Percentiles rank a stretch among this genome's conserved stretches.
phyloP scores from a whole-genome alignment of 805 yeast species.

The Tanozyma kutaoensis region DNA sequence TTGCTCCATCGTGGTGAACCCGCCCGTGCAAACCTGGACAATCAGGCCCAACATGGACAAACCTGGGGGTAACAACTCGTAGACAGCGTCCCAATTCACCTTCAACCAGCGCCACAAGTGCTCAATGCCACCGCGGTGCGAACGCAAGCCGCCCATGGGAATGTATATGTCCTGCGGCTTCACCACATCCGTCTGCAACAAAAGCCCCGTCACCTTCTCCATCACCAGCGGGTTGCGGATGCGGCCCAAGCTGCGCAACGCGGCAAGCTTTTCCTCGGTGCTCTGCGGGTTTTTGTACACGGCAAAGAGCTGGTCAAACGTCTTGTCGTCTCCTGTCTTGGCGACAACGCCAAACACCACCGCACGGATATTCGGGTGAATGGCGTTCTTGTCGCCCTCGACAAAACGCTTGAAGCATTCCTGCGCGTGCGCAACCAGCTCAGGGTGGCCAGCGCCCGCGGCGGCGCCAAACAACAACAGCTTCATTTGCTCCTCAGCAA shows the following conservation, averaged over 20 bases:
- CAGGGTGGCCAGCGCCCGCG: constrained; percentile 34
- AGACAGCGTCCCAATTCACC: constrained; percentile 58
- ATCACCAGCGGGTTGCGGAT: constrained; percentile 40
- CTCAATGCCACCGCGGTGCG: constrained; percentile 51
- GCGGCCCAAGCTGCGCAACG: constrained; percentile 56
- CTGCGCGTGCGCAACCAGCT: constrained; percentile 31
- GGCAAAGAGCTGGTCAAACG: constrained; percentile 47
- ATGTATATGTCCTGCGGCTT: constrained; percentile 61
- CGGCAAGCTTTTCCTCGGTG: constrained; percentile 56
- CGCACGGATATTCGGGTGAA: constrained; percentile 63
- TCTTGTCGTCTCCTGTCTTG: constrained; percentile 43
- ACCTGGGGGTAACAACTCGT: constrained; percentile 64
- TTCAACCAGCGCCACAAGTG: constrained; percentile 65
- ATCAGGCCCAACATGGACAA: constrained; percentile 69
- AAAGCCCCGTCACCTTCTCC: constrained; percentile 39
- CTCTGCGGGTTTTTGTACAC: constrained; percentile 49
- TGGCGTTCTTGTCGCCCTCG: constrained; percentile 52
- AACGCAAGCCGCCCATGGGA: constrained; percentile 64
- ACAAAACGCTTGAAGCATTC: constrained; percentile 39
- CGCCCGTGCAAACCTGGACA: constrained; percentile 46
- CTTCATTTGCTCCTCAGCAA: constrained; percentile 54
- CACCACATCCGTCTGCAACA: constrained; percentile 44
- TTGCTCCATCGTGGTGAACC: constrained; percentile 45
- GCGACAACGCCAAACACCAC: constrained; percentile 58
- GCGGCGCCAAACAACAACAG: constrained; percentile 50